Percentiles rank a stretch among this genome's conserved stretches.
These are phyloP conservation scores for Saraca asoca DNA, from an alignment of 331 rosid species.

Conservation along the genomic window DNA sequence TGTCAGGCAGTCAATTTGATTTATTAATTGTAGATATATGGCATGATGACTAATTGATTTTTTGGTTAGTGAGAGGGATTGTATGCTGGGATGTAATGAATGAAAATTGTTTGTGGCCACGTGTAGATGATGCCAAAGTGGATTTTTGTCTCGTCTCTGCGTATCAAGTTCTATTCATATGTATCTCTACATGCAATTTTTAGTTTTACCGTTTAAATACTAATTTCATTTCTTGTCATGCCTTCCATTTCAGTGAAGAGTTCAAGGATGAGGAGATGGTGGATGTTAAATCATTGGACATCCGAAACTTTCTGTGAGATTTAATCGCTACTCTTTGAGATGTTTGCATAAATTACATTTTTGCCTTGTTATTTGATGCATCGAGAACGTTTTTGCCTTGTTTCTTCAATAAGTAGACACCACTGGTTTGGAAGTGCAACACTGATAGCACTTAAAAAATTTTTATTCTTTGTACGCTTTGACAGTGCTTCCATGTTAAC, in stretches of 20 bases:
- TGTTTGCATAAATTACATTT: constrained; percentile 39
- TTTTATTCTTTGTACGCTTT: constrained; percentile 34
- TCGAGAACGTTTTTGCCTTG: constrained; percentile 38
- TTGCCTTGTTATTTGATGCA: constrained; percentile 41
- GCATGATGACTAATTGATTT: constrained; percentile 4
- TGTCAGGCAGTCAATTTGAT: constrained; percentile 4
- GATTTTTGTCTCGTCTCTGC: constrained; percentile 6
- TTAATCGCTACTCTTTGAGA: constrained; percentile 2
- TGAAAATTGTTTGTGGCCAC: background rate
- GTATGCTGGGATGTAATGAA: background rate
- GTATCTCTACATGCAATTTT: background rate
- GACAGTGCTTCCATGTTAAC: constrained; percentile 30
- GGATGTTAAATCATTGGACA: constrained; percentile 75
- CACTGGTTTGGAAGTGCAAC: constrained; percentile 43
- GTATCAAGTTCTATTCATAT: background rate
- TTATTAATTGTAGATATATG: constrained; percentile 17
- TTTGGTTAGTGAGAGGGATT: constrained; percentile 18
- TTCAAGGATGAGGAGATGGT: constrained; percentile 76
- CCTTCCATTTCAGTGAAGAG: constrained; percentile 77
- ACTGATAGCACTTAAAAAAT: constrained; percentile 36
- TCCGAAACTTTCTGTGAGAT: constrained; percentile 75
- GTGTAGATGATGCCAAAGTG: background rate
- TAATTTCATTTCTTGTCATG: constrained; percentile 1
- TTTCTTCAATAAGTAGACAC: constrained; percentile 60
- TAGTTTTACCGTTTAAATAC: constrained; percentile 10